Percentiles rank a stretch among this genome's conserved stretches.
Evolutionary conservation across 2,329 filamentous ascomycete species (phyloP).

Genomic region (Alternaria sp.): DNA sequence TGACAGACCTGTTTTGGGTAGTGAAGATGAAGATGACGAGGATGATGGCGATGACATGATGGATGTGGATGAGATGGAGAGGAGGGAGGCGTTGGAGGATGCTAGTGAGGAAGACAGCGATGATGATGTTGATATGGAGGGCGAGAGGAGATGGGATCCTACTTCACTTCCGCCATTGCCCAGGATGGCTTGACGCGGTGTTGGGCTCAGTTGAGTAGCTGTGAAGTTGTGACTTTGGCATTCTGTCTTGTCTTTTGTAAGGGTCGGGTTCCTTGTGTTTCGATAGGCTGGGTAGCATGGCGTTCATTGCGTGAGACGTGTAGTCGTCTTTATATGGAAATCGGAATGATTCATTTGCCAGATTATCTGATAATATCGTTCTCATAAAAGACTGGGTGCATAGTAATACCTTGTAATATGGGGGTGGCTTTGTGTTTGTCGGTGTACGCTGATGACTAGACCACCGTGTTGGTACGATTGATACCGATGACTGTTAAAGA

Average conservation of each 20-base stretch:
- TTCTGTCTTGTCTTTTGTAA: neutral
- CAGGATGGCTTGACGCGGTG: constrained; percentile 16
- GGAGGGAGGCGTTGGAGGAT: constrained; percentile 3
- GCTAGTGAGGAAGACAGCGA: constrained; percentile 32
- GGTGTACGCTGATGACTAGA: neutral
- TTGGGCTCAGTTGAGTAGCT: neutral
- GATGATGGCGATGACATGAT: constrained; percentile 17
- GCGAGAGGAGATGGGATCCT: constrained; percentile 17
- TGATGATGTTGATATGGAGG: constrained; percentile 6
- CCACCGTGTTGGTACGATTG: neutral
- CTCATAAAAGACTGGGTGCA: neutral
- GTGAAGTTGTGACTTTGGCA: neutral
- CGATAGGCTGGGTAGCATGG: neutral
- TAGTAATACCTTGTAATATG: neutral
- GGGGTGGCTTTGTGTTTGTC: neutral
- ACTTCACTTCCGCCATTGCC: constrained; percentile 28
- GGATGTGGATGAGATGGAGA: constrained; percentile 20
- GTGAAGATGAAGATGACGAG: constrained; percentile 11
- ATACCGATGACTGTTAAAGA: neutral
- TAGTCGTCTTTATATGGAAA: neutral
- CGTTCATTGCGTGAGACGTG: neutral
- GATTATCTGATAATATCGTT: neutral
- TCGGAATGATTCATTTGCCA: neutral
- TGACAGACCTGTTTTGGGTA: constrained; percentile 14
- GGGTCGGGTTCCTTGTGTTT: neutral